Evolutionary conservation across 371 early-diverging fungal species (phyloP).

Genomic region (Gilbertella persicaria): DNA sequence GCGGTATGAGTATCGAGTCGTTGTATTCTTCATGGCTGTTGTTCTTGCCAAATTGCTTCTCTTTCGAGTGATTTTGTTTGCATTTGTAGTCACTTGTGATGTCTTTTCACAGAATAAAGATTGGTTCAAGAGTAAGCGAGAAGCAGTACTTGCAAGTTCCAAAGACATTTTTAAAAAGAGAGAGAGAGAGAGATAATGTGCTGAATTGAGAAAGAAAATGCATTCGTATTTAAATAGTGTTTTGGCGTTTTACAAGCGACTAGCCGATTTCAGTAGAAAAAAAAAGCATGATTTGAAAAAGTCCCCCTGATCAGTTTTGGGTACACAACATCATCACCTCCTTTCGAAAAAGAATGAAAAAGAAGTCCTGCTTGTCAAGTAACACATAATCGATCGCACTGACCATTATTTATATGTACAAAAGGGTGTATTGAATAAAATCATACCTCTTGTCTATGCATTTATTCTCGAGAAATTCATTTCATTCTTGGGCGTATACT

Average conservation of each 20-base stretch:
- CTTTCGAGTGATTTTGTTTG: constrained; percentile 4
- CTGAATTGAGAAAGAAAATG: background rate
- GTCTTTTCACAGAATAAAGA: background rate
- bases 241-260: no score
- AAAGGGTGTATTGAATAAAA: no score
- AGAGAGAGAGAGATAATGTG: background rate
- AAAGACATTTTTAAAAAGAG: constrained; percentile 4
- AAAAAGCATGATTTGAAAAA: background rate
- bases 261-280: no score
- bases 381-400: no score
- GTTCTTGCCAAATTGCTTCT: background rate
- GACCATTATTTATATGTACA: no score
- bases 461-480: no score
- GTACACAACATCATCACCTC: constrained; percentile 2
- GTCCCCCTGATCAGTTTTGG: constrained; percentile 2
- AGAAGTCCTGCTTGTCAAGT: no score
- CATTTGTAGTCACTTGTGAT: background rate
- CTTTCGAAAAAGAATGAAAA: no score
- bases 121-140: constrained; percentile 1
- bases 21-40: background rate
- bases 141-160: constrained; percentile 1
- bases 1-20: constrained; percentile 24
- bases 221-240: background rate
- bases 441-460: no score
- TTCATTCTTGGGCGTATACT: no score